These are phyloP conservation scores for Luvunga scandens DNA, from an alignment of 345 rosid species.

Conservation along the genomic window DNA sequence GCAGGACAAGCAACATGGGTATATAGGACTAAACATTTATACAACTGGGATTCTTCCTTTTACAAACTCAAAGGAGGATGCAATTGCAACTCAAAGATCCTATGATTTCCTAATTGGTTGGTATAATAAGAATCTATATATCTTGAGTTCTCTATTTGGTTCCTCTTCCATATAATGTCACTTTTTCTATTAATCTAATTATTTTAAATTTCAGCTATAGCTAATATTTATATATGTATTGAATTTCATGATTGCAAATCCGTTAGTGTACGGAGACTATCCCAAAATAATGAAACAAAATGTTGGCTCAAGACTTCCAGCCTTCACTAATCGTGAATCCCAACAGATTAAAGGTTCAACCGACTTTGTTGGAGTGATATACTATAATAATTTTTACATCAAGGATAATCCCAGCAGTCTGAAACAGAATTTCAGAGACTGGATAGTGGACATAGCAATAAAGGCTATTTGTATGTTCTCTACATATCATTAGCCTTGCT, in stretches of 20 bases:
- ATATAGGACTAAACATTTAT: slow-evolving; percentile 43
- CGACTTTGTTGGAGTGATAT: slow-evolving; percentile 59
- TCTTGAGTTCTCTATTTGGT: background rate
- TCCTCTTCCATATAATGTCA: background rate
- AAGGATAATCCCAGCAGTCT: slow-evolving; percentile 29
- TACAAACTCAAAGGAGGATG: slow-evolving; percentile 43
- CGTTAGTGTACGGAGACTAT: slow-evolving; percentile 74
- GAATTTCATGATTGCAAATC: slow-evolving; percentile 53
- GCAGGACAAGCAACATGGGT: slow-evolving; percentile 60
- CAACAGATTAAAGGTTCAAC: slow-evolving; percentile 53
- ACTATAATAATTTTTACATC: slow-evolving; percentile 29
- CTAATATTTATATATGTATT: background rate
- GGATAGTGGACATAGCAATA: slow-evolving; percentile 34
- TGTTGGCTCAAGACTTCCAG: slow-evolving; percentile 64
- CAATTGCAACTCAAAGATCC: slow-evolving; percentile 44
- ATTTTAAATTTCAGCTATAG: background rate
- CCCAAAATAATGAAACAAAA: slow-evolving; percentile 60
- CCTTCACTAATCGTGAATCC: slow-evolving; percentile 54
- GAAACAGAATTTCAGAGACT: slow-evolving; percentile 31
- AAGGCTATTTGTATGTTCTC: slow-evolving; percentile 19
- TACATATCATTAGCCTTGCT: background rate
- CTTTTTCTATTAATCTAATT: background rate
- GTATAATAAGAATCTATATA: slow-evolving; percentile 29
- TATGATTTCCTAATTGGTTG: slow-evolving; percentile 43
- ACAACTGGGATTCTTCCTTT: slow-evolving; percentile 36